phyloP scores from a whole-genome alignment of 139 green algal genomes.

The Yamagishiella unicocca region DNA sequence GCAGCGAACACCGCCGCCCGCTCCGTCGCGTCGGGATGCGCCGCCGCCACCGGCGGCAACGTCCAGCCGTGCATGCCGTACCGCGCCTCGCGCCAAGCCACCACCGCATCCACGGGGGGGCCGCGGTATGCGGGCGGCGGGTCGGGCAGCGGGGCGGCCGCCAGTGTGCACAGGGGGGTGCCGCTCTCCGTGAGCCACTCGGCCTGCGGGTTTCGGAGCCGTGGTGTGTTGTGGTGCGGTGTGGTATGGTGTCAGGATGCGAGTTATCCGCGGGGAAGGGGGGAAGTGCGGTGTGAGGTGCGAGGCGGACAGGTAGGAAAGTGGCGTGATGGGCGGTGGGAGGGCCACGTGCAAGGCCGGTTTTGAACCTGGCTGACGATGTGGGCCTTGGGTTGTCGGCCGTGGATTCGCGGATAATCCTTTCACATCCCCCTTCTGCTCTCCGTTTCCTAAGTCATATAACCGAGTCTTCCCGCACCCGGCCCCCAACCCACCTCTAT shows the following conservation, averaged over 20 bases:
- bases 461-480: too few relatives aligned
- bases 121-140: slow-evolving; percentile 74
- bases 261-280: too few relatives aligned
- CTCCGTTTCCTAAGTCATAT: too few relatives aligned
- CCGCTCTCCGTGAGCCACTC: slow-evolving; percentile 66
- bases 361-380: too few relatives aligned
- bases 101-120: slow-evolving; percentile 73
- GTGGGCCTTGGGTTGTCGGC: too few relatives aligned
- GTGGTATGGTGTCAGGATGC: too few relatives aligned
- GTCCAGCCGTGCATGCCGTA: slow-evolving; percentile 89
- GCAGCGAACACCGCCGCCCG: slow-evolving; percentile 79
- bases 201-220: slow-evolving; percentile 34
- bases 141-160: slow-evolving; percentile 62
- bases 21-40: slow-evolving; percentile 62
- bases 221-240: not conserved
- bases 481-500: slow-evolving; percentile 71
- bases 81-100: slow-evolving; percentile 74
- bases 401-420: too few relatives aligned
- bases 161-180: slow-evolving; percentile 72
- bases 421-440: too few relatives aligned
- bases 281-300: too few relatives aligned
- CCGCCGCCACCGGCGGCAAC: slow-evolving; percentile 72
- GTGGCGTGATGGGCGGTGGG: too few relatives aligned
- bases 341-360: too few relatives aligned
- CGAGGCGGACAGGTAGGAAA: too few relatives aligned